Percentiles rank a stretch among this genome's conserved stretches.
phyloP scores from a whole-genome alignment of 2,329 filamentous ascomycete species.

The Stachybotrys chlorohalonatus region DNA sequence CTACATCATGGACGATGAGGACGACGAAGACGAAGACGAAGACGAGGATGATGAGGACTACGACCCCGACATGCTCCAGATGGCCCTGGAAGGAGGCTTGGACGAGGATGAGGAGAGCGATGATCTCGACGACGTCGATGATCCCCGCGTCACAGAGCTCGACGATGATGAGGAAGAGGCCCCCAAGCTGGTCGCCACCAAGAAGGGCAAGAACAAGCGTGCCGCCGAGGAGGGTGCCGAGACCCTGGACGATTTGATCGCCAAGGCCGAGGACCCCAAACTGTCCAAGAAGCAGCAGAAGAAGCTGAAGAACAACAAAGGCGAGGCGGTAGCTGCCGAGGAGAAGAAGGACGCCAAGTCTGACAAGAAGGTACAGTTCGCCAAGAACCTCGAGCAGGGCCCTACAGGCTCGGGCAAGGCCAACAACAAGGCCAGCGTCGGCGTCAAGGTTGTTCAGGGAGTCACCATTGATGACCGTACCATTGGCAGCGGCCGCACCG shows the following conservation, averaged over 20 bases:
- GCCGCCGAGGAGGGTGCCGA: conserved; percentile 63
- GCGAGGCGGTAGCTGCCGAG: conserved; percentile 63
- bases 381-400: conserved; percentile 96
- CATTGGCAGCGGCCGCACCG: conserved; percentile 70
- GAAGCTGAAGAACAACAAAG: conserved; percentile 98
- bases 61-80: conserved; percentile 70
- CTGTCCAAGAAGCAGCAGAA: conserved; percentile 95
- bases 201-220: conserved; percentile 91
- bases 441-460: conserved; percentile 74
- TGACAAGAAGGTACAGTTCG: conserved; percentile 93
- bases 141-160: conserved; percentile 78
- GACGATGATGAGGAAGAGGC: conserved; percentile 70
- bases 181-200: conserved; percentile 48
- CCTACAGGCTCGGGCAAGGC: conserved; percentile 61
- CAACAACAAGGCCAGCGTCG: conserved; percentile 39
- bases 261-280: conserved; percentile 65
- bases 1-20: conserved; percentile 71
- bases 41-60: conserved; percentile 73
- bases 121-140: conserved; percentile 66
- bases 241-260: conserved; percentile 75
- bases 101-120: conserved; percentile 62
- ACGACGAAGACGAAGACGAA: conserved; percentile 52
- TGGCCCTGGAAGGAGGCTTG: conserved; percentile 61
- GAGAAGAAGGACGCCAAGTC: conserved; percentile 51
- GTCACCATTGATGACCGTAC: conserved; percentile 96